Conservation (phyloP, 257 asterid genomes). For the Buddleja alternifolia region DNA sequence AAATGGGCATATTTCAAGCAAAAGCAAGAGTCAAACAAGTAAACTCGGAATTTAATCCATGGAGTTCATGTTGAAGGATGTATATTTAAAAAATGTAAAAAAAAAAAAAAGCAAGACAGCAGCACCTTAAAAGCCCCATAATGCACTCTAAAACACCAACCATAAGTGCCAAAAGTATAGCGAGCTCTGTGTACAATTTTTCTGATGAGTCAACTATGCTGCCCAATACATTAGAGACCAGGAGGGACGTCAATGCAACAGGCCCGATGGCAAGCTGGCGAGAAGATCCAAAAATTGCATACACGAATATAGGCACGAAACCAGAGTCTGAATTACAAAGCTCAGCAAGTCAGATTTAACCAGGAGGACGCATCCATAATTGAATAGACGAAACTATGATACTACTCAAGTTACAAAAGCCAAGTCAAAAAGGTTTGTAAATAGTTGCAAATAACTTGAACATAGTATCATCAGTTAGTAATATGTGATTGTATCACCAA, state of each 20-base stretch:
- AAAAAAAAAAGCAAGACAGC: slow-evolving; percentile 29
- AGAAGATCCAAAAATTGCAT: slow-evolving; percentile 93
- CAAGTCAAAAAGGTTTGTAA: not conserved
- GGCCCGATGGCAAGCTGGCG: slow-evolving; percentile 99
- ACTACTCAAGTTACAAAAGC: not conserved
- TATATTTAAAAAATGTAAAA: slow-evolving; percentile 18
- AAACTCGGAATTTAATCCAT: slow-evolving; percentile 15
- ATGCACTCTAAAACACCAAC: slow-evolving; percentile 90
- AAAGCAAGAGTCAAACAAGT: slow-evolving; percentile 1
- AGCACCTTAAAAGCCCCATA: slow-evolving; percentile 92
- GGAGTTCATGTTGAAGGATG: slow-evolving; percentile 11
- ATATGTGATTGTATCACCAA: slow-evolving; percentile 27
- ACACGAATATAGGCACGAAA: slow-evolving; percentile 91
- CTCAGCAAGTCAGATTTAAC: not conserved
- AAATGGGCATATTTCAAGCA: slow-evolving; percentile 6
- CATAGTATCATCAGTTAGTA: slow-evolving; percentile 20
- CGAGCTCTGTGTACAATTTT: slow-evolving; percentile 88
- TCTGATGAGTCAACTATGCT: slow-evolving; percentile 83
- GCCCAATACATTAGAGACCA: slow-evolving; percentile 90
- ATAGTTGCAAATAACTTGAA: not conserved
- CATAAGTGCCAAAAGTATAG: slow-evolving; percentile 92
- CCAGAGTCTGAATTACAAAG: slow-evolving; percentile 79
- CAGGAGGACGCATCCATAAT: slow-evolving; percentile 14
- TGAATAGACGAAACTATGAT: slow-evolving; percentile 16
- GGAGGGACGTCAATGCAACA: slow-evolving; percentile 93